Conservation (phyloP, 108 stramenopile species). For the Hondaea fermentalgiana region DNA sequence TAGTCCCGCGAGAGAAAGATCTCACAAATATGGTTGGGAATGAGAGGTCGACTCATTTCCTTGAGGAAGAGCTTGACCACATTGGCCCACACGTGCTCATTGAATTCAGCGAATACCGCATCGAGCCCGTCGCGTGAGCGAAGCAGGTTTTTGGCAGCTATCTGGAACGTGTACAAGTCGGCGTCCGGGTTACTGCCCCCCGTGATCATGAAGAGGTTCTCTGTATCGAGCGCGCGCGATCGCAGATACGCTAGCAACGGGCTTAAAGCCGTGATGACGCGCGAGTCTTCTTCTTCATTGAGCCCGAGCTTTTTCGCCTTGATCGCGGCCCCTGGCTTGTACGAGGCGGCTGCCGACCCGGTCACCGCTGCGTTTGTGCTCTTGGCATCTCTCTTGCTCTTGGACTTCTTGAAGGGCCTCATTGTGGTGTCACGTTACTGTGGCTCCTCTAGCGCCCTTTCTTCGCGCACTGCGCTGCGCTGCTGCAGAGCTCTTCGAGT, state of each 20-base stretch:
- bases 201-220: neutral
- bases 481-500: no score
- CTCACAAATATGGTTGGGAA: neutral
- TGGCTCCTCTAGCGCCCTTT: no score
- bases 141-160: neutral
- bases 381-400: neutral
- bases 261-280: neutral
- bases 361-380: neutral
- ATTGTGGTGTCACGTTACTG: neutral
- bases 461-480: no score
- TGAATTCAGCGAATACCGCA: neutral
- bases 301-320: neutral
- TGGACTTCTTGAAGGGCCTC: neutral
- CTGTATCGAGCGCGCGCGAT: neutral
- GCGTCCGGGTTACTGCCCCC: neutral
- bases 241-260: neutral
- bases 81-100: neutral
- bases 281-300: neutral
- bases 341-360: neutral
- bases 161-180: neutral
- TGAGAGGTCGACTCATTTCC: neutral
- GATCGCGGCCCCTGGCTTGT: neutral
- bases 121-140: neutral
- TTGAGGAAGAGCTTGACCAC: neutral
- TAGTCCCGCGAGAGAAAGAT: neutral